Percentiles rank a stretch among this genome's conserved stretches.
These are phyloP conservation scores for Trichophaea hybrida DNA, from an alignment of 2,329 filamentous ascomycete genomes.

Conservation along the genomic window DNA sequence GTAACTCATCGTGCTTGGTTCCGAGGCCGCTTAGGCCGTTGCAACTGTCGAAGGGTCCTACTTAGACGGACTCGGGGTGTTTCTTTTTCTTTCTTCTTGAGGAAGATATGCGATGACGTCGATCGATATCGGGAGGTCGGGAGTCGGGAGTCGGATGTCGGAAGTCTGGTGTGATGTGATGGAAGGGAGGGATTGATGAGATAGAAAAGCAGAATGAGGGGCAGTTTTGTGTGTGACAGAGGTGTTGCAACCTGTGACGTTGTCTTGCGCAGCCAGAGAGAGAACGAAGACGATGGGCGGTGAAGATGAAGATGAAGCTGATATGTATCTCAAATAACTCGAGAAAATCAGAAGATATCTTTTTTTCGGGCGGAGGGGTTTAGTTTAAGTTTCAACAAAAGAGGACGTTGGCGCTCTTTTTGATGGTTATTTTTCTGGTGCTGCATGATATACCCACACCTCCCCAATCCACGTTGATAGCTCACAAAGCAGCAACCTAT, in stretches of 20 bases:
- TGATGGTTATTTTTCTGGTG: neutral
- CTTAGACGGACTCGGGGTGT: neutral
- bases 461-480: neutral
- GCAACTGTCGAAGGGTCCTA: neutral
- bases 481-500: neutral
- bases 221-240: neutral
- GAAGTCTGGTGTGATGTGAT: neutral
- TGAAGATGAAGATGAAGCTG: neutral
- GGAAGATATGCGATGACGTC: neutral
- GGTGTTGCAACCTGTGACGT: too few relatives aligned
- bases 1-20: neutral
- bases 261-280: too few relatives aligned
- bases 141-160: neutral
- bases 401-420: neutral
- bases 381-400: neutral
- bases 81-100: neutral
- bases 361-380: neutral
- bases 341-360: neutral
- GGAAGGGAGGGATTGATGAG: neutral
- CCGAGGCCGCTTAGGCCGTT: neutral
- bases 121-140: neutral
- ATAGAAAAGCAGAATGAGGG: neutral
- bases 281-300: neutral
- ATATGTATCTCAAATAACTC: neutral
- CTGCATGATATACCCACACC: neutral